Base-by-base conservation (phyloP, 306 rosid species). In the Sophora flavescens region DNA sequence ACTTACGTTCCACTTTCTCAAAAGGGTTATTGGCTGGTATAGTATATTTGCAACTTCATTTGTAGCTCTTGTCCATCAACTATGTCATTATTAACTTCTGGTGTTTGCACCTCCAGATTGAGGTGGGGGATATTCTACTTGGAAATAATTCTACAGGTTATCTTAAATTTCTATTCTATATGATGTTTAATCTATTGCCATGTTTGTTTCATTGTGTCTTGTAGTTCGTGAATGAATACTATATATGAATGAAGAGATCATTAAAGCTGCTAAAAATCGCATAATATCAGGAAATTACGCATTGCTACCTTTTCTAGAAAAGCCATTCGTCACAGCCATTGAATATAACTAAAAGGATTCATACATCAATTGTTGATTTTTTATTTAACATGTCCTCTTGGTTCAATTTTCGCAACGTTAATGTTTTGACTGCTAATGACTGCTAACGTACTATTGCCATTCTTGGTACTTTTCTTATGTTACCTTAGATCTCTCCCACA, bases 1-100 rank as follows among this genome's bases (percentile, higher is more conserved):
- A 91, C 87, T 30, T 89, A 87, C 14, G 82, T 82, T 53, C 94
- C 94, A 0, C 56, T 91, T 48, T 79, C 90, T 63, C 75, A 73
- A 42, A 67, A 83, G 72, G 94, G 91, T 53, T 88, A 87, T 84
- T 91, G 97, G 94, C 92, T 87, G 97, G 97, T 91, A 51, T 36
- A 11, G 12, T 63, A 38, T 71, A 44, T 44, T 50, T 32, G 44
- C 60, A 51, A 68, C 32, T 86, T 71, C 53, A 17, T 63, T 68
- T 33, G 6, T 72, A 6, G 14, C 48, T 57, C 51, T 84, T 70
- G 77, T 80, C 50, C 50, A 70, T 35, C 70, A 45, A 80, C 77
- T 39, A 11, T 38, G 52, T 33, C 69, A 32, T 64, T 59, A 51
- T 60, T 70, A 35, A 84, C 56, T 74, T 15, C 28, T 47, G 15